Evolutionary conservation across 2,329 filamentous ascomycete genomes (phyloP).

Genomic region (Exophiala sp.): DNA sequence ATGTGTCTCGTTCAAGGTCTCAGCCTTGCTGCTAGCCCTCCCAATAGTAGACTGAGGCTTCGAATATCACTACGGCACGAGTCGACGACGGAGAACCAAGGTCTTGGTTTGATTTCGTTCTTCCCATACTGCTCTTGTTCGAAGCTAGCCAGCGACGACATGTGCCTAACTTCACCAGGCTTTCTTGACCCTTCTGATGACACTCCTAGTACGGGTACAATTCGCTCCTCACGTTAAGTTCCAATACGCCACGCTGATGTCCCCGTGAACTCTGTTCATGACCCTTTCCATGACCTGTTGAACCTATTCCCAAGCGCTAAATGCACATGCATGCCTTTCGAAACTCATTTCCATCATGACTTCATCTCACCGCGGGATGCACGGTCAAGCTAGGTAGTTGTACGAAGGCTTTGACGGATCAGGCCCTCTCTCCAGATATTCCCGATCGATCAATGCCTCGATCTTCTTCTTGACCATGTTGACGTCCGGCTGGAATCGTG

Average conservation of each 20-base stretch:
- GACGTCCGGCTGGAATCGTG: constrained; percentile 47
- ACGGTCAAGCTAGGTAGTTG: constrained; percentile 30
- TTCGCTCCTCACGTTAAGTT: background rate
- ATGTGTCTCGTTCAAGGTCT: too few species aligned
- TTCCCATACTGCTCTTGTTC: background rate
- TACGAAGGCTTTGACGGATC: constrained; percentile 30
- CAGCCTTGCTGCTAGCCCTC: too few species aligned
- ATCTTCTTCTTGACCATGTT: constrained; percentile 50
- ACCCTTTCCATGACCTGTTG: background rate
- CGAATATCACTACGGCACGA: too few species aligned
- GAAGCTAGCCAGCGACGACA: too few species aligned
- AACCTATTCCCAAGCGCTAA: constrained; percentile 2
- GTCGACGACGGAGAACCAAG: too few species aligned
- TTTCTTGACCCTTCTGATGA: background rate
- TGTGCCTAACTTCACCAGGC: too few species aligned
- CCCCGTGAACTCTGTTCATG: background rate
- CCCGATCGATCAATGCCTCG: constrained; percentile 49
- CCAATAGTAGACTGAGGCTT: too few species aligned
- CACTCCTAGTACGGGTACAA: background rate
- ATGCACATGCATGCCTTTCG: background rate
- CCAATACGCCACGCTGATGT: constrained; percentile 14
- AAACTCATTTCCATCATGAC: constrained; percentile 1
- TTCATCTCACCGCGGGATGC: background rate
- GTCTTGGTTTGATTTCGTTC: background rate
- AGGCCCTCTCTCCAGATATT: constrained; percentile 44